A percentile compares a stretch with the other conserved stretches of the same genome.
phyloP scores from a whole-genome alignment of 2,329 filamentous ascomycete genomes.

The Stagonosporopsis chrysanthemi region DNA sequence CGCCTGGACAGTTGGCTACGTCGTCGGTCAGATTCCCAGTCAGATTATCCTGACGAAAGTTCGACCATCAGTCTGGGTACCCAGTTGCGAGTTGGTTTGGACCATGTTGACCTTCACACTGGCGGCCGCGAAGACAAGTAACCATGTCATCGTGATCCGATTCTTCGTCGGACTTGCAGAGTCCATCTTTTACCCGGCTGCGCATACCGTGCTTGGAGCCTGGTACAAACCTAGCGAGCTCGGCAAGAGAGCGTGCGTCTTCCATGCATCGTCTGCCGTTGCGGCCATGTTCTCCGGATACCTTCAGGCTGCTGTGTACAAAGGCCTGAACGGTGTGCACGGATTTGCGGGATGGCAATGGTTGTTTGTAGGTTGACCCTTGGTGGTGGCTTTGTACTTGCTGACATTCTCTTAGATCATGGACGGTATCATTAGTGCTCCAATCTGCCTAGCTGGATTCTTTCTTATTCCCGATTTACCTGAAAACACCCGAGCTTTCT shows the following conservation, averaged over 20 bases:
- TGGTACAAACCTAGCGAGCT: conserved; percentile 36
- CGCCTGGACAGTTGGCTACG: conserved; percentile 30
- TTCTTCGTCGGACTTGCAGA: conserved; percentile 34
- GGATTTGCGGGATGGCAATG: conserved; percentile 34
- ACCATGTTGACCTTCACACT: conserved; percentile 33
- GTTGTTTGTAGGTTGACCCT: conserved; percentile 24
- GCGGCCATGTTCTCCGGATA: conserved; percentile 36
- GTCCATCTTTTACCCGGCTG: conserved; percentile 31
- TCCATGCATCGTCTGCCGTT: conserved; percentile 29
- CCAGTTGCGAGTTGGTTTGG: conserved; percentile 31
- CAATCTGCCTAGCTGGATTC: conserved; percentile 26
- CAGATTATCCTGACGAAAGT: conserved; percentile 33
- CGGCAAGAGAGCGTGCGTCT: conserved; percentile 35
- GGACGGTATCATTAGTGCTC: conserved; percentile 27
- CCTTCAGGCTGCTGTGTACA: conserved; percentile 31
- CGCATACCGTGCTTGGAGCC: conserved; percentile 31
- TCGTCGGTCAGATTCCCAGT: conserved; percentile 34
- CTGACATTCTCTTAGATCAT: conserved; percentile 19
- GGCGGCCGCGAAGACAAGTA: conserved; percentile 30
- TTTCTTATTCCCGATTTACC: conserved; percentile 31
- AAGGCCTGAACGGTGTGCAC: conserved; percentile 27
- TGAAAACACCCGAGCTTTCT: conserved; percentile 24
- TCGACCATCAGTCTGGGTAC: conserved; percentile 31
- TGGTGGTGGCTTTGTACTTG: neutral
- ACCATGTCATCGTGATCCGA: conserved; percentile 32